Percentiles rank a stretch among this genome's conserved stretches.
Conservation (phyloP, 441 rosid genomes). For the Erodium texanum region DNA sequence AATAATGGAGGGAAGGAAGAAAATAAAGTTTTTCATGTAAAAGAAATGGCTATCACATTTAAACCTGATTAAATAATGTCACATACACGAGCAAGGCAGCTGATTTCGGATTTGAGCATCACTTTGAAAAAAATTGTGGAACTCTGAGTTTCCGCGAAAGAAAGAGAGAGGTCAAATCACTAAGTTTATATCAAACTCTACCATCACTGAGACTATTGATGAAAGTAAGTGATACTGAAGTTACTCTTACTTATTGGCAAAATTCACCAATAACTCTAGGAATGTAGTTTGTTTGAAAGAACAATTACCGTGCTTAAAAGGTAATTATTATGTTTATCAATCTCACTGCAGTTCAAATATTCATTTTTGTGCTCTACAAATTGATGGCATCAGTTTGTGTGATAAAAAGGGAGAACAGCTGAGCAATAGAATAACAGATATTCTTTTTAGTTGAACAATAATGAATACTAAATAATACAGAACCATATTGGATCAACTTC, state of each 20-base stretch:
- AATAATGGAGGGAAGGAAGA: too few relatives aligned
- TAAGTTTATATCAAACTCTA: background rate
- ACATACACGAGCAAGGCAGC: background rate
- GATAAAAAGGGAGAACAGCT: background rate
- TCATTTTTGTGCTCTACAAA: background rate
- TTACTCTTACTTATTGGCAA: background rate
- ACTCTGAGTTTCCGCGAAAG: background rate
- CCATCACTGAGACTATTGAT: background rate
- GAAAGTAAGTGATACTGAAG: background rate
- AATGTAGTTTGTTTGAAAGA: background rate
- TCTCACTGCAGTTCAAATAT: background rate
- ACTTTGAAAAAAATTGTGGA: background rate
- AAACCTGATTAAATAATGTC: too few relatives aligned
- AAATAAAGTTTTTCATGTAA: too few relatives aligned
- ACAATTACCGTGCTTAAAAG: background rate
- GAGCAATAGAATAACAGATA: background rate
- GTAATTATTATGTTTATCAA: background rate
- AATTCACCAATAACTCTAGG: background rate
- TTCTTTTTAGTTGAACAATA: background rate
- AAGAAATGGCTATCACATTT: too few relatives aligned
- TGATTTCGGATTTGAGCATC: background rate
- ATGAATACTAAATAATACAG: background rate
- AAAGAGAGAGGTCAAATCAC: background rate
- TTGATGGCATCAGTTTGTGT: background rate
- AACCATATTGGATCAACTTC: background rate